These are phyloP conservation scores for Pythium biforme DNA, from an alignment of 352 stramenopile species.

Conservation along the genomic window DNA sequence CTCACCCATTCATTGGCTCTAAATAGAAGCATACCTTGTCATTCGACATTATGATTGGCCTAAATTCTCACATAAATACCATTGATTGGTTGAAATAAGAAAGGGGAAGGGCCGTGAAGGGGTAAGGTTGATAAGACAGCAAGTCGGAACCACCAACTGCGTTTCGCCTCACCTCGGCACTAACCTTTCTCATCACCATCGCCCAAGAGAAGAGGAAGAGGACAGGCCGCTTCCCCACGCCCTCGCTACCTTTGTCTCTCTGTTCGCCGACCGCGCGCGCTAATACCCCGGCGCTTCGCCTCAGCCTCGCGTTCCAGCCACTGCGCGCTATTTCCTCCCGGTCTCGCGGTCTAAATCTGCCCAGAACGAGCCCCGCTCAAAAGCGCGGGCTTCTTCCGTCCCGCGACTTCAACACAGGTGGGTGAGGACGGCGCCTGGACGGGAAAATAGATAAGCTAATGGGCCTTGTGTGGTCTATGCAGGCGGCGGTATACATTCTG, in stretches of 20 bases:
- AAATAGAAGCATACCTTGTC: slow-evolving; percentile 9
- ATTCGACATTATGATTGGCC: background rate
- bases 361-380: slow-evolving; percentile 1
- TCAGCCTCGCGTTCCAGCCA: background rate
- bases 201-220: background rate
- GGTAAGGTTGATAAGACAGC: slow-evolving; percentile 27
- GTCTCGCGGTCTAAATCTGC: slow-evolving; percentile 1
- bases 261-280: background rate
- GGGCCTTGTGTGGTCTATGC: background rate
- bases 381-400: slow-evolving; percentile 29
- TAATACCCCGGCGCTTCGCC: too few relatives aligned
- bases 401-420: slow-evolving; percentile 28
- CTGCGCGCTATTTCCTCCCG: background rate
- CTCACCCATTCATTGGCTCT: slow-evolving; percentile 21
- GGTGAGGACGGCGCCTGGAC: slow-evolving; percentile 10
- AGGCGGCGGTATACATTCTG: too few relatives aligned
- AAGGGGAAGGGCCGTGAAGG: slow-evolving; percentile 8
- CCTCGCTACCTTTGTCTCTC: background rate
- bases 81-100: slow-evolving; percentile 31
- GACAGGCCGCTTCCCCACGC: background rate
- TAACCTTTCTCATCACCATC: slow-evolving; percentile 16
- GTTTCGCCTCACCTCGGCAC: background rate
- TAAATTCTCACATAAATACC: slow-evolving; percentile 19
- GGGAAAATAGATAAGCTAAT: background rate
- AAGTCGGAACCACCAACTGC: slow-evolving; percentile 32